phyloP scores from a whole-genome alignment of 768 basidiomycete species.

The Clavulina sp. region DNA sequence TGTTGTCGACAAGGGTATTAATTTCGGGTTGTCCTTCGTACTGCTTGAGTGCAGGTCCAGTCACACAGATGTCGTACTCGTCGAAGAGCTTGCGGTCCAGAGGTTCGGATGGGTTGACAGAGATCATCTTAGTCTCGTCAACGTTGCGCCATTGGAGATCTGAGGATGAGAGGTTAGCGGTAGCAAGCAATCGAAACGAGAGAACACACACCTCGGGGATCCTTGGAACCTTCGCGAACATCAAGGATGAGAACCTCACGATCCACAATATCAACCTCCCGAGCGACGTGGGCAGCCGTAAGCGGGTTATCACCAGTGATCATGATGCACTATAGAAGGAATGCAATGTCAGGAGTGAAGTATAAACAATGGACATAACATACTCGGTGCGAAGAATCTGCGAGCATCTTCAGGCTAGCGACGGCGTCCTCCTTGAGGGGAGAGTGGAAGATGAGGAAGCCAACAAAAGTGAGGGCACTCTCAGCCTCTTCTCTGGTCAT shows the following conservation, averaged over 20 bases:
- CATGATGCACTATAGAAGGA: constrained; percentile 71
- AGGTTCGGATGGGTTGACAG: constrained; percentile 63
- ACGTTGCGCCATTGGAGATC: constrained; percentile 87
- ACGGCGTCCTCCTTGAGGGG: constrained; percentile 91
- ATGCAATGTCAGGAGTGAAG: background rate
- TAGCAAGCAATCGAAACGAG: background rate
- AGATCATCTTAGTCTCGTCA: constrained; percentile 79
- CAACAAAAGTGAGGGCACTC: constrained; percentile 62
- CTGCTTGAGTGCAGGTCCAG: constrained; percentile 84
- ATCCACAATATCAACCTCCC: constrained; percentile 93
- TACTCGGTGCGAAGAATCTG: constrained; percentile 91
- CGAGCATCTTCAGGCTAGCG: constrained; percentile 78
- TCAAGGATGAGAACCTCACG: constrained; percentile 88
- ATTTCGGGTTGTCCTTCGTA: constrained; percentile 44
- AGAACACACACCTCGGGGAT: constrained; percentile 43
- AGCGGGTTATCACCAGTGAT: constrained; percentile 98
- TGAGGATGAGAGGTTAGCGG: constrained; percentile 15
- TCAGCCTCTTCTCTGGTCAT: constrained; percentile 71
- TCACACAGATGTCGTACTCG: constrained; percentile 90
- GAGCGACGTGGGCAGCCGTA: constrained; percentile 90
- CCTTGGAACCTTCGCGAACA: constrained; percentile 57
- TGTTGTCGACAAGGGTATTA: constrained; percentile 70
- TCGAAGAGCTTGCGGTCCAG: constrained; percentile 64
- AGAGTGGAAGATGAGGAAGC: constrained; percentile 97
- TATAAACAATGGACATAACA: constrained; percentile 18